Evolutionary conservation across 345 rosid species (phyloP), one percentile per base, ranked within the genome.

Genomic region (Streptanthus diversifolius): DNA sequence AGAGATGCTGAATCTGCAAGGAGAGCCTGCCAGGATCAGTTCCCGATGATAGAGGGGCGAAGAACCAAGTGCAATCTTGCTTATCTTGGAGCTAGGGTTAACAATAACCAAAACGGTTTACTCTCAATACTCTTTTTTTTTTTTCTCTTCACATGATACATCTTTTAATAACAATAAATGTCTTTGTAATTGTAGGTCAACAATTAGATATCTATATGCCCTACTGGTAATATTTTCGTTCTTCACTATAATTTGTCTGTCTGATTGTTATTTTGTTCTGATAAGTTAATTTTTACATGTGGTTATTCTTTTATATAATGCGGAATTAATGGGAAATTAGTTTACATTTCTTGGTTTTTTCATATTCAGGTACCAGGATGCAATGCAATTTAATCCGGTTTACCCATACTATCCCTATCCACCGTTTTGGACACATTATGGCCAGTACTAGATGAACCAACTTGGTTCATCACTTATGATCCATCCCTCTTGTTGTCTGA

Each of bases 11-110:
- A 83, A n/a, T 81, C 88, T 14, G 92, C 95, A 9, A 67, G 54
- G 17, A 82, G 83, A 62, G 90, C 90, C 37, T 89, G 90, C 62
- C 83, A 84, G 24, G 72, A 84, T 75, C 87, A 87, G 8, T 81
- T 71, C 54, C 92, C 87, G 0, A 82, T 78, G 13, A 84, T 89
- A n/a, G 87, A 89, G 29, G 90, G 91, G 52, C 82, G 90, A 70
- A 74, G 74, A 60, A 81, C 86, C 15, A 83, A 68, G 68, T 84
- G 88, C 77, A 87, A 83, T 63, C 83, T 89, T 63, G 91, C 91
- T 32, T 80, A 82, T 36, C 80, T 74, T 52, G 62, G 62, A 48
- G 61, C 60, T 62, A 61, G 61, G 60, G 32, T 61, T 51, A 41
- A 39, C n/a, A 49, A 61, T 27, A 47, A 35, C 58, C 39, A 58